A percentile compares a stretch with the other conserved stretches of the same genome.
Evolutionary conservation across 2,329 filamentous ascomycete species (phyloP).

Genomic region (Hypoxylon sp.): DNA sequence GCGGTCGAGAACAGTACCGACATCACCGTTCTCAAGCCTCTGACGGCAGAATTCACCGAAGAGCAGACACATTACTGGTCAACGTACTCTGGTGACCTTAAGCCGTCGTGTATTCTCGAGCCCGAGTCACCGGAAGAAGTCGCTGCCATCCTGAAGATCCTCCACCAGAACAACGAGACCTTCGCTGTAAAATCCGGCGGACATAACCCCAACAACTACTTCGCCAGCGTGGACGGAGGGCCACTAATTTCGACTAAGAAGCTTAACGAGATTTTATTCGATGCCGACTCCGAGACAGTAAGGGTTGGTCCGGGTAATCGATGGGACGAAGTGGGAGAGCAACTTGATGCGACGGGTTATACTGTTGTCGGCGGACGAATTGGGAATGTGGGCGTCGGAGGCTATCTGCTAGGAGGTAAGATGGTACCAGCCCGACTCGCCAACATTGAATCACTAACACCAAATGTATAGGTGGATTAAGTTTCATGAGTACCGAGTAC

Average conservation of each 20-base stretch:
- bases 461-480: constrained; percentile 57
- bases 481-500: constrained; percentile 59
- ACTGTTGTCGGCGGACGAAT: constrained; percentile 56
- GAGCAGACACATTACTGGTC: constrained; percentile 58
- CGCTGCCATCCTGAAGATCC: constrained; percentile 58
- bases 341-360: constrained; percentile 54
- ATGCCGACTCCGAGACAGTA: constrained; percentile 49
- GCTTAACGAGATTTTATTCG: constrained; percentile 52
- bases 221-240: constrained; percentile 59
- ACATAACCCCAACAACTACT: constrained; percentile 64
- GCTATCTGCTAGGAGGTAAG: constrained; percentile 62
- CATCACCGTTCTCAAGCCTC: constrained; percentile 47
- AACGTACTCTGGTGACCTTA: constrained; percentile 52
- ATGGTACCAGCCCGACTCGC: constrained; percentile 53
- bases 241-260: constrained; percentile 59
- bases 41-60: constrained; percentile 47
- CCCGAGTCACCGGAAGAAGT: constrained; percentile 61
- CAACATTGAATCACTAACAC: constrained; percentile 50
- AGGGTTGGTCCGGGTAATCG: constrained; percentile 56
- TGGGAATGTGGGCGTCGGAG: constrained; percentile 58
- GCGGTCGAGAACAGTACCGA: constrained; percentile 45
- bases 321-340: constrained; percentile 53
- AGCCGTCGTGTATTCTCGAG: constrained; percentile 57
- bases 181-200: constrained; percentile 67
- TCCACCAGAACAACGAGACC: constrained; percentile 55